phyloP scores from a whole-genome alignment of 2,329 filamentous ascomycete species.

The Fusarium virguliforme region DNA sequence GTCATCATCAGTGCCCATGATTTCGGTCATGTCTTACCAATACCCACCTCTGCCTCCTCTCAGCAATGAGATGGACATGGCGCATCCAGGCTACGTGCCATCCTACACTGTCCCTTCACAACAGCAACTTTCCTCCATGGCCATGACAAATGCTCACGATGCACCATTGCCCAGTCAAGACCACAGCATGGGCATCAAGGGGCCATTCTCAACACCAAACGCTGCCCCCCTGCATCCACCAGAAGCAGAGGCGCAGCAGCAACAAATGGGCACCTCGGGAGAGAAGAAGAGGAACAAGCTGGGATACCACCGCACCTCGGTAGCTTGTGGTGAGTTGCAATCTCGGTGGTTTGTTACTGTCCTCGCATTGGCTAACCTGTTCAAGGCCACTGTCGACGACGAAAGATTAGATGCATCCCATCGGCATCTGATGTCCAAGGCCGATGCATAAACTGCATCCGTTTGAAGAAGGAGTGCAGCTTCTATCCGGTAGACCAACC shows the following conservation, averaged over 20 bases:
- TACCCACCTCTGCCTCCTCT: slow-evolving; percentile 63
- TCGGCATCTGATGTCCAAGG: slow-evolving; percentile 80
- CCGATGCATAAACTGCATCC: slow-evolving; percentile 92
- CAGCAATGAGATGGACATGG: slow-evolving; percentile 61
- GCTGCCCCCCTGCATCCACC: slow-evolving; percentile 61
- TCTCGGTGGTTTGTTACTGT: background rate
- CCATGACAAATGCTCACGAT: slow-evolving; percentile 54
- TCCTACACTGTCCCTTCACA: slow-evolving; percentile 52
- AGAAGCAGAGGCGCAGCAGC: slow-evolving; percentile 53
- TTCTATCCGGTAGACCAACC: slow-evolving; percentile 91
- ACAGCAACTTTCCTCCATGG: slow-evolving; percentile 53
- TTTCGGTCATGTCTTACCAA: slow-evolving; percentile 63
- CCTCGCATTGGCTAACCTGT: slow-evolving; percentile 18
- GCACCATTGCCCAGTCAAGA: slow-evolving; percentile 58
- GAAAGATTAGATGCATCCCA: slow-evolving; percentile 93
- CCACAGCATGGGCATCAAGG: slow-evolving; percentile 60
- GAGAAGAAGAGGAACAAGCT: slow-evolving; percentile 86
- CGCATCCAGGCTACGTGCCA: slow-evolving; percentile 57
- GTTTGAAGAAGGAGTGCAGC: slow-evolving; percentile 93
- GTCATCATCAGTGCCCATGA: slow-evolving; percentile 37
- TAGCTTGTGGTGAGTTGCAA: slow-evolving; percentile 88
- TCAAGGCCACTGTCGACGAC: slow-evolving; percentile 88
- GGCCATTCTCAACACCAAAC: slow-evolving; percentile 67
- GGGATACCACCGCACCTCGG: slow-evolving; percentile 94
- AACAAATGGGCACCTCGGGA: slow-evolving; percentile 56